Evolutionary conservation across 306 rosid genomes (phyloP), one percentile per base, ranked within the genome.

Genomic region (Lablab purpureus): DNA sequence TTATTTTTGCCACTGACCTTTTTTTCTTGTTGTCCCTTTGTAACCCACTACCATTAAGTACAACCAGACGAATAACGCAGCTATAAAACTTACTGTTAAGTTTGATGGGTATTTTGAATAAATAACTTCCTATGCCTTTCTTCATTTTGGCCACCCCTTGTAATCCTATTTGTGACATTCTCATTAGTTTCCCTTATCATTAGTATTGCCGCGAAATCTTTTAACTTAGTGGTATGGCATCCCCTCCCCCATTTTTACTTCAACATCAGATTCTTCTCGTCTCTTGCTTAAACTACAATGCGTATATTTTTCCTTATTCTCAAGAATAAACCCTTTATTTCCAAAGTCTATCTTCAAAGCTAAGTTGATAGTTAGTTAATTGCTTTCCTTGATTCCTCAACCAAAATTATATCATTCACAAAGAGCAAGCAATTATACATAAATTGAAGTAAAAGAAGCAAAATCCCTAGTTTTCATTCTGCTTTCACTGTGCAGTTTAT

Each of bases 401-500:
- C 9, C 21, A 50, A 50, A 50, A 50, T n/a, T 50, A n/a, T 50
- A 50, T 50, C 55, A 50, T 50, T 18, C 3, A 18, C 22, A 50
- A n/a, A 49, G n/a, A 50, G 21, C 55, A 50, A n/a, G 10, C 55
- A 17, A n/a, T 21, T 43, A 32, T 60, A 22, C 32, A 11, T 55
- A 55, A 22, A 55, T 55, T 22, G 4, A 32, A 67, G 11, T 7
- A 5, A 58, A 34, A 69, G 37, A 67, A 22, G 25, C 30, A 43
- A 34, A 43, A 34, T 15, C 45, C 67, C 15, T 23, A 45, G 18
- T 52, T 68, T 22, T 66, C 68, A 67, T 8, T 49, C 4, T 40
- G 28, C 52, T 23, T 73, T 67, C 34, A 22, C 6, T 49, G 47
- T 66, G 27, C 59, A 51, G 67, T 73, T 54, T 80, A 41, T 65